Evolutionary conservation across 2,329 filamentous ascomycete genomes (phyloP), one percentile per base, ranked within the genome.

Genomic region (Chaetomium globosum): DNA sequence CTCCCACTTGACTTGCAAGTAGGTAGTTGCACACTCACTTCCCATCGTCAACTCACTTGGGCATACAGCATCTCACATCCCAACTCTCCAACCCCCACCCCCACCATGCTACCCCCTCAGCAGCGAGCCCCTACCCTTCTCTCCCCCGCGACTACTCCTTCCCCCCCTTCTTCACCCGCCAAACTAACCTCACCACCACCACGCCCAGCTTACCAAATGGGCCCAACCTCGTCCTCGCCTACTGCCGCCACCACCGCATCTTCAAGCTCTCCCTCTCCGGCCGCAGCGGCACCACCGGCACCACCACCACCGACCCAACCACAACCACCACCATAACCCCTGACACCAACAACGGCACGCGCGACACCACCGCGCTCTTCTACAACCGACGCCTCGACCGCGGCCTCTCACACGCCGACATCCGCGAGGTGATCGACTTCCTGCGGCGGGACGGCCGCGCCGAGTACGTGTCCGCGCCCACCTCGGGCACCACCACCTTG

Each of bases 151-250:
- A 87, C 76, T 90, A 93, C 83, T 80, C 81, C 79, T 94, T 92
- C 81, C 91, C 91, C 0, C 89, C 91, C 74, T 93, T 95, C 87
- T 95, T 91, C 85, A 93, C 90, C 63, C 87, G 87, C 62, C 91
- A 95, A 77, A 85, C 88, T 43, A 92, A 92, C 79, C 82, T 87
- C 67, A 84, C 85, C 33, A 94, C 90, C 88, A 85, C 74, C 86
- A 89, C 77, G 87, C 89, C 54, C 92, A 95, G 75, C 87, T 93
- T 67, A 81, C 85, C 65, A 93, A 93, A 78, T 99, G 95, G 95
- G 88, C 90, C 90, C n/a, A 78, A 86, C 36, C 86, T 97, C 19
- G 87, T 98, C 74, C 92, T 93, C 67, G 78, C 88, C 74, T 97
- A 96, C 87, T 92, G 90, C 78, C 86, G 87, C 0, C 85, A 91